These are phyloP conservation scores for Hymenoscyphus linearis DNA, from an alignment of 2,329 filamentous ascomycete genomes.

Conservation along the genomic window DNA sequence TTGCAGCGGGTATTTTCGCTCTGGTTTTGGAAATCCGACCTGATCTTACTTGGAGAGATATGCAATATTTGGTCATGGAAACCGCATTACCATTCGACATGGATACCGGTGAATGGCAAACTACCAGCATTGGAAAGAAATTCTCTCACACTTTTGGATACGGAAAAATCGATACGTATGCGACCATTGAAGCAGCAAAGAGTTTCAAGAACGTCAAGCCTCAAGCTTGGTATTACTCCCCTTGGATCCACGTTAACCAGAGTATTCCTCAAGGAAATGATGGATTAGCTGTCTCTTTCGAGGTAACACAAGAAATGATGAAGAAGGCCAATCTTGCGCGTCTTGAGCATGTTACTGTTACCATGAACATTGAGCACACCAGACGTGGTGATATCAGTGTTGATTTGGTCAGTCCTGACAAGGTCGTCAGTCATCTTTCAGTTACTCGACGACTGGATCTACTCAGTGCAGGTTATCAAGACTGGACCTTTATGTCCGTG, in stretches of 20 bases:
- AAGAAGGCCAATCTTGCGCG: slow-evolving; percentile 76
- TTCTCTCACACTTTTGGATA: slow-evolving; percentile 96
- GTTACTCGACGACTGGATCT: slow-evolving; percentile 67
- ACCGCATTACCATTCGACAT: slow-evolving; percentile 77
- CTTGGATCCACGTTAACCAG: slow-evolving; percentile 87
- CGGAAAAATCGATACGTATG: slow-evolving; percentile 87
- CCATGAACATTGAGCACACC: slow-evolving; percentile 90
- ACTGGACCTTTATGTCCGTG: slow-evolving; percentile 99
- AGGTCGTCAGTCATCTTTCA: slow-evolving; percentile 78
- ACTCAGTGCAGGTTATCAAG: slow-evolving; percentile 65
- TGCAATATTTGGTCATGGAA: slow-evolving; percentile 85
- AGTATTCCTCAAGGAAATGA: slow-evolving; percentile 77
- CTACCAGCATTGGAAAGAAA: slow-evolving; percentile 72
- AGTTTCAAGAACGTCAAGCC: slow-evolving; percentile 86
- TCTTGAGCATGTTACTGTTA: slow-evolving; percentile 91
- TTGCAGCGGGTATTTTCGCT: slow-evolving; percentile 88
- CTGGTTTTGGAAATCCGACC: slow-evolving; percentile 80
- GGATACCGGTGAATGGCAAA: slow-evolving; percentile 72
- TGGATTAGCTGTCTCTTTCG: slow-evolving; percentile 74
- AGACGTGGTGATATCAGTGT: slow-evolving; percentile 89
- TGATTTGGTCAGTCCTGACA: slow-evolving; percentile 79
- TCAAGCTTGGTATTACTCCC: slow-evolving; percentile 89
- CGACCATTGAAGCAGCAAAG: slow-evolving; percentile 79
- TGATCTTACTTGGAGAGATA: slow-evolving; percentile 86
- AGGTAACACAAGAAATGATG: slow-evolving; percentile 77